These are phyloP conservation scores for Ustilago xerochloae DNA, from an alignment of 1,284 basidiomycete species.

Conservation along the genomic window DNA sequence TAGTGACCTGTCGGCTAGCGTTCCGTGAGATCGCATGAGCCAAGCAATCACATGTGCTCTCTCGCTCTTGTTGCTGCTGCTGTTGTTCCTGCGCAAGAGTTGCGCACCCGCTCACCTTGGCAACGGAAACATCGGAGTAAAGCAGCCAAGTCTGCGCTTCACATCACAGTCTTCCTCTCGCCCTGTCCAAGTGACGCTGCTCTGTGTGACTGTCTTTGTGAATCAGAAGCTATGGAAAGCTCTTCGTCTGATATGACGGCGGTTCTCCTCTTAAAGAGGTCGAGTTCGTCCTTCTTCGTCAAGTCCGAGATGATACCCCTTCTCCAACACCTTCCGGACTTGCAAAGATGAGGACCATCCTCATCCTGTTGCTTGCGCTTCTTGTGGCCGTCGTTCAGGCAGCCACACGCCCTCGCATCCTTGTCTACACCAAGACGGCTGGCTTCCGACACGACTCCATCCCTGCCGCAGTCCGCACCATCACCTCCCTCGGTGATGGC, in stretches of 20 bases:
- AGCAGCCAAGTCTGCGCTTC: not conserved
- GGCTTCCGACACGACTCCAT: conserved; percentile 79
- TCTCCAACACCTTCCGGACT: not conserved
- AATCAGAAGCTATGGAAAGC: too few relatives aligned
- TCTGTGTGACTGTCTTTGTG: not conserved
- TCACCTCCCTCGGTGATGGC: conserved; percentile 73
- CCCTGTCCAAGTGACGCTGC: not conserved
- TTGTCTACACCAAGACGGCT: conserved; percentile 62
- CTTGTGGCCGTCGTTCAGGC: conserved; percentile 4
- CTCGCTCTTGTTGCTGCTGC: too few relatives aligned
- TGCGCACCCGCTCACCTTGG: too few relatives aligned
- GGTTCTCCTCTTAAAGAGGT: too few relatives aligned
- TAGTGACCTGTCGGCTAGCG: too few relatives aligned
- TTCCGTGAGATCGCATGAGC: too few relatives aligned
- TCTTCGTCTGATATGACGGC: too few relatives aligned
- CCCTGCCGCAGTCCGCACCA: conserved; percentile 75
- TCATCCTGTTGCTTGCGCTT: not conserved
- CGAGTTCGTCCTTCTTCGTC: not conserved
- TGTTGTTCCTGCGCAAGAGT: too few relatives aligned
- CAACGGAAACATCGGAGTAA: not conserved
- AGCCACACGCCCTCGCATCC: conserved; percentile 33
- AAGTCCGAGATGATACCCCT: not conserved
- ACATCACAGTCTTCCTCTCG: not conserved
- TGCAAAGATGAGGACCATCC: not conserved
- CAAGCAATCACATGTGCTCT: too few relatives aligned